A percentile compares a stretch with the other conserved stretches of the same genome.
These are phyloP conservation scores for Cryptococcus wingfieldii DNA, from an alignment of 1,284 basidiomycete genomes.

Conservation along the genomic window DNA sequence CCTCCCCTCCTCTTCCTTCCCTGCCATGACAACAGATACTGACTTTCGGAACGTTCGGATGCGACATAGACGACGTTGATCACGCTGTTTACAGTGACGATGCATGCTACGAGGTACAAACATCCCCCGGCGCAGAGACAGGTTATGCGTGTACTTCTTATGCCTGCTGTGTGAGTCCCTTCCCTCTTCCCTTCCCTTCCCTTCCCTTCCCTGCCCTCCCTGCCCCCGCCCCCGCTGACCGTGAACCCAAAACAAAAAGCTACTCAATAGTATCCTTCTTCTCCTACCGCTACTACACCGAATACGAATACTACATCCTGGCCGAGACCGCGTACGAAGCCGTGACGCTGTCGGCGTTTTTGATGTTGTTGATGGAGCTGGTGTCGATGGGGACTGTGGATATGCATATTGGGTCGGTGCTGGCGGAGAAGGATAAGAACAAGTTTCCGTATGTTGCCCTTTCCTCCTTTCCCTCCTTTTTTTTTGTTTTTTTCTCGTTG, in stretches of 20 bases:
- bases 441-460: conserved; percentile 69
- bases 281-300: conserved; percentile 72
- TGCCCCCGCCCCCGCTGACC: not conserved
- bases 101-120: conserved; percentile 41
- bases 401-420: conserved; percentile 61
- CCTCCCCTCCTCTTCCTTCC: not conserved
- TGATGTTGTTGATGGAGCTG: conserved; percentile 73
- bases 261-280: conserved; percentile 84
- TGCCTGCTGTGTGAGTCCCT: conserved; percentile 35
- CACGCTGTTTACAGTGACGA: conserved; percentile 31
- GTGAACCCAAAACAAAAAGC: conserved; percentile 1
- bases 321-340: conserved; percentile 51
- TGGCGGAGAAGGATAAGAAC: conserved; percentile 73
- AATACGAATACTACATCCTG: conserved; percentile 61
- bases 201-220: too few species aligned
- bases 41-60: not conserved
- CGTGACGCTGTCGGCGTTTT: conserved; percentile 36
- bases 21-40: too few species aligned
- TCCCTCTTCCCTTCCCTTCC: too few species aligned
- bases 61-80: conserved; percentile 32
- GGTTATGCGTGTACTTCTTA: conserved; percentile 45
- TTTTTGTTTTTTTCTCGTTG: too few species aligned
- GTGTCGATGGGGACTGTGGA: conserved; percentile 64
- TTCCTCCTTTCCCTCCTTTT: conserved; percentile 13
- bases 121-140: conserved; percentile 41